Base-by-base conservation (phyloP, 2,329 filamentous ascomycete genomes). In the Arthrobotrys megalospora region DNA sequence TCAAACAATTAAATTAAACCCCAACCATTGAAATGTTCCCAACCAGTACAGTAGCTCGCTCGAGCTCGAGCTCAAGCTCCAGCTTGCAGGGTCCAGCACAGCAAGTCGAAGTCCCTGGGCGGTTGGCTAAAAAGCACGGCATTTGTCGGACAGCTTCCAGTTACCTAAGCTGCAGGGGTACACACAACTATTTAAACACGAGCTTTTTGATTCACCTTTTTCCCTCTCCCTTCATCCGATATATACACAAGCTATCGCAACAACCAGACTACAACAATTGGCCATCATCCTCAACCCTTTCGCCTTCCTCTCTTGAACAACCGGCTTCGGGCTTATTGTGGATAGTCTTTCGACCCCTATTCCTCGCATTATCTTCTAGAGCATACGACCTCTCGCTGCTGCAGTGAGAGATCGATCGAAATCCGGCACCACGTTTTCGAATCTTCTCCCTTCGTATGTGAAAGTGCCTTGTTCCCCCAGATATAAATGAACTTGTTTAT, bases 371-470 rank as follows among this genome's bases (percentile, higher is more conserved):
- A 58, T 21, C 36, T 52, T 41, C 34, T 12, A 63, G 4, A n/a
- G 3, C 16, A 48, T 36, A 43, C 73, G 73, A 71, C 65, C 73
- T 77, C 66, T 77, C 67, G 66, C 73, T 71, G n/a, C 28, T 21
- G 28, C 12, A 62, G 73, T 70, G 67, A 77, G 73, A 77, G 73
- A 77, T 77, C 73, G 43, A 65, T 67, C 43, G 48, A 71, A 19
- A 52, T 55, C 60, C 91, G 91, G 89, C 93, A 97, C 93, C 87
- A 97, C 93, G 94, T 97, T 97, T 91, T 95, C 94, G 89, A 97
- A 97, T 88, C 92, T 96, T 83, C 91, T 97, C 83, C 96, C 96
- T 90, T 97, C 94, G 94, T 97, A 89, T 85, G 93, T 87, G 32
- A 34, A 36, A 14, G 4, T 12, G 21, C 47, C 34, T 19, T 28